A percentile compares a stretch with the other conserved stretches of the same genome.
These are phyloP conservation scores for Pelagomonas calceolata DNA, from an alignment of 108 stramenopile species.

Conservation along the genomic window DNA sequence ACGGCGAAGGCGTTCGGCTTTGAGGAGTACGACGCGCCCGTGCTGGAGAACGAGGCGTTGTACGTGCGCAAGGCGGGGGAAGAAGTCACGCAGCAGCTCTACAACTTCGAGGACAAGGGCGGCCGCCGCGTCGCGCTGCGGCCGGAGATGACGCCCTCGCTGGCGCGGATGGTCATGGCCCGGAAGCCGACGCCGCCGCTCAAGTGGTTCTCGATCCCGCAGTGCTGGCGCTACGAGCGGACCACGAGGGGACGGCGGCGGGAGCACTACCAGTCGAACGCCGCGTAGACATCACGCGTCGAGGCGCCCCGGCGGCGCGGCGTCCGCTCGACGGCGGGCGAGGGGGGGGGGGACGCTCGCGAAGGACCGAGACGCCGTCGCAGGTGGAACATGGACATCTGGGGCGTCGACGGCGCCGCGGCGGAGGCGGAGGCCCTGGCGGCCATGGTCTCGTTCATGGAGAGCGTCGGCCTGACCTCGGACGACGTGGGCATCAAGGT, in stretches of 20 bases:
- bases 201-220: conserved; percentile 92
- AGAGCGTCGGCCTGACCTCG: conserved; percentile 63
- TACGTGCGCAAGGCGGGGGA: conserved; percentile 96
- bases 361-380: too few species aligned
- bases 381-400: conserved; percentile 55
- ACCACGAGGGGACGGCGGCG: conserved; percentile 92
- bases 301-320: too few species aligned
- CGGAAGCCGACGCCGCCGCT: conserved; percentile 70
- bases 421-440: conserved; percentile 87
- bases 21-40: conserved; percentile 93
- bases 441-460: conserved; percentile 80
- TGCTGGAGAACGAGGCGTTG: conserved; percentile 75
- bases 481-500: conserved; percentile 95
- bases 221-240: conserved; percentile 92
- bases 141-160: conserved; percentile 94
- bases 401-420: conserved; percentile 73
- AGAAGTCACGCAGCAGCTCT: conserved; percentile 93
- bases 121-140: conserved; percentile 69
- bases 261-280: conserved; percentile 99
- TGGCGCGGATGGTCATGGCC: conserved; percentile 96
- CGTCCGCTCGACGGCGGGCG: too few species aligned
- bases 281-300: conserved; percentile 57
- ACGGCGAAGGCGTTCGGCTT: conserved; percentile 71
- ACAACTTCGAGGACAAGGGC: conserved; percentile 92
- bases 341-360: too few species aligned